Evolutionary conservation across 2,329 filamentous ascomycete species (phyloP), one percentile per base, ranked within the genome.

Genomic region (Diaporthe sp.): DNA sequence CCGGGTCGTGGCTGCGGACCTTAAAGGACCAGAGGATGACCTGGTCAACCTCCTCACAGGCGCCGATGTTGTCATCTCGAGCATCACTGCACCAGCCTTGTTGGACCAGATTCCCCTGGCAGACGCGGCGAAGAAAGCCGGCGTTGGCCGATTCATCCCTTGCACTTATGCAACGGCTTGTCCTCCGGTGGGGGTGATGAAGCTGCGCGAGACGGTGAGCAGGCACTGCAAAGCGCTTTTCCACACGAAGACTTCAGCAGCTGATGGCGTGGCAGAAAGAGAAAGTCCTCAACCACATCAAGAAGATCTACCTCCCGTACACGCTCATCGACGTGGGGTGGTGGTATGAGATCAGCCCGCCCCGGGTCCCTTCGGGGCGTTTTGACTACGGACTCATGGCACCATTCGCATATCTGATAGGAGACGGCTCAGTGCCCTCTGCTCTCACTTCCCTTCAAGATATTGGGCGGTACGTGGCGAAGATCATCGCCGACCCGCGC

Each of bases 311-410:
- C 44, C 83, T 92, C 1, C 88, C 88, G 0, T 92, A 88, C 81
- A 91, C 90, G 8, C 83, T 89, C 78, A 86, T 91, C 68, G 90
- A 92, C 76, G 85, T 90, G 17, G 90, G 90, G n/a, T 90, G 84
- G 83, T 92, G 90, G 90, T 88, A 89, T 79, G 88, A 91, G 78
- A 78, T 88, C 42, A 82, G 83, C 37, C 42, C 80, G 3, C 82
- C 81, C 0, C 37, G 51, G 13, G 25, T 83, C 0, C 79, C 81
- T 4, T 84, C 82, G 8, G 82, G 81, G 1, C 79, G 77, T 8
- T 81, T 84, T n/a, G 87, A 89, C 78, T 87, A 87, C 76, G 84
- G 83, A 31, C 79, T 85, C 75, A 80, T 82, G 4, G 78, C 80
- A 0, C 80, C 82, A 2, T 81, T 83, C 28, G 80, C 84, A 46